Evolutionary conservation across 768 basidiomycete genomes (phyloP).

Genomic region (Collybia nuda): DNA sequence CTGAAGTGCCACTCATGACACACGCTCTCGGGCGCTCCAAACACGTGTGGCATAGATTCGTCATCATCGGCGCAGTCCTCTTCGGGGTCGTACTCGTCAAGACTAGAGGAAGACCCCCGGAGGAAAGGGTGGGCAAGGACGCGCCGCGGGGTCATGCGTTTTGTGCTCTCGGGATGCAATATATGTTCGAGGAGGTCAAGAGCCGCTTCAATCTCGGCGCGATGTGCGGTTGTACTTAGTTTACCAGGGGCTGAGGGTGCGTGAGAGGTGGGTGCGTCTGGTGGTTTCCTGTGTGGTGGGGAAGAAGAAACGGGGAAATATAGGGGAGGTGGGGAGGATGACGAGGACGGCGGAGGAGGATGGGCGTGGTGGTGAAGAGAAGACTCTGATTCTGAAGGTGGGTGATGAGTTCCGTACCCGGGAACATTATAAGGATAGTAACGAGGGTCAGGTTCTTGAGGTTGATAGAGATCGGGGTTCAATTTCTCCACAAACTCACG

Average conservation of each 20-base stretch:
- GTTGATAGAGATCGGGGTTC: conserved; percentile 68
- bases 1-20: conserved; percentile 62
- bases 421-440: conserved; percentile 55
- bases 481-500: conserved; percentile 70
- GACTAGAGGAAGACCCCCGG: conserved; percentile 1
- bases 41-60: conserved; percentile 66
- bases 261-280: neutral
- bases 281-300: neutral
- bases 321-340: conserved; percentile 3
- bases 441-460: conserved; percentile 46
- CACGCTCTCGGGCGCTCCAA: conserved; percentile 52
- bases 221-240: conserved; percentile 37
- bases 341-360: conserved; percentile 6
- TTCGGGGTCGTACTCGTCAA: conserved; percentile 20
- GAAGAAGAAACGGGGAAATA: conserved; percentile 8
- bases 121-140: conserved; percentile 85
- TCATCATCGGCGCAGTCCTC: conserved; percentile 53
- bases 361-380: conserved; percentile 13
- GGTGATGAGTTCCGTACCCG: conserved; percentile 19
- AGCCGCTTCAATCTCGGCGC: conserved; percentile 58
- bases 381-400: conserved; percentile 13
- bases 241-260: conserved; percentile 4
- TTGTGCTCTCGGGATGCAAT: conserved; percentile 76
- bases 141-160: conserved; percentile 71
- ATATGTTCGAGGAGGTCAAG: conserved; percentile 74